Evolutionary conservation across 768 basidiomycete genomes (phyloP), one percentile per base, ranked within the genome.

Genomic region (Jaapia argillacea): DNA sequence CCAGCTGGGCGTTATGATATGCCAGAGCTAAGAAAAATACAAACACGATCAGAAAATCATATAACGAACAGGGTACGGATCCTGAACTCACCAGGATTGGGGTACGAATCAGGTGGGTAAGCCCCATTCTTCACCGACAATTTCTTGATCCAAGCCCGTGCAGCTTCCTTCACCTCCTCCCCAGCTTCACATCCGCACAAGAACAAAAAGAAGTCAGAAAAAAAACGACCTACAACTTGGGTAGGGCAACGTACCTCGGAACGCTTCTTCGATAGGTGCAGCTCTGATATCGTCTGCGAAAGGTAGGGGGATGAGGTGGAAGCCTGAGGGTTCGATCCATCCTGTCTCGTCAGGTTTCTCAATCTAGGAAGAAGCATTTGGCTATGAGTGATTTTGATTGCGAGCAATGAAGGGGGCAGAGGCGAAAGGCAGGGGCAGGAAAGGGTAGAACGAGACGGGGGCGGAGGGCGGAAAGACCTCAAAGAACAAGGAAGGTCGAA

Each of bases 271-370:
- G 7, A 91, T 61, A 2, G 85, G 81, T 4, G 85, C 85, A 16
- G 71, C 69, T 39, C 96, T 79, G 40, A 98, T 84, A 53, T 99
- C 96, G 56, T 99, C 96, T 3, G 87, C 85, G 58, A 86, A 99
- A 1, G 94, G 93, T n/a, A 97, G 59, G 13, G 85, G 84, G 45
- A 97, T 83, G 41, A 98, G 68, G 60, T 98, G 92, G 54, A 98
- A 85, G 4, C 96, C 96, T 1, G 87, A 79, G 25, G 96, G 89
- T 33, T 85, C 81, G 41, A 75, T 79, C 69, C 79, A 85, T 5
- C 86, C 88, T 6, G 71, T 73, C 24, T 80, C 77, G 52, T 83
- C 79, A 25, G 64, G 51, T 38, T 72, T 74, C 58, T 96, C 90
- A 45, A 73, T 80, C 81, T 92, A 49, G 27, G 27, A 33, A 43